Evolutionary conservation across 2,329 filamentous ascomycete genomes (phyloP), one percentile per base, ranked within the genome.

Genomic region (Sarocladium strictum): DNA sequence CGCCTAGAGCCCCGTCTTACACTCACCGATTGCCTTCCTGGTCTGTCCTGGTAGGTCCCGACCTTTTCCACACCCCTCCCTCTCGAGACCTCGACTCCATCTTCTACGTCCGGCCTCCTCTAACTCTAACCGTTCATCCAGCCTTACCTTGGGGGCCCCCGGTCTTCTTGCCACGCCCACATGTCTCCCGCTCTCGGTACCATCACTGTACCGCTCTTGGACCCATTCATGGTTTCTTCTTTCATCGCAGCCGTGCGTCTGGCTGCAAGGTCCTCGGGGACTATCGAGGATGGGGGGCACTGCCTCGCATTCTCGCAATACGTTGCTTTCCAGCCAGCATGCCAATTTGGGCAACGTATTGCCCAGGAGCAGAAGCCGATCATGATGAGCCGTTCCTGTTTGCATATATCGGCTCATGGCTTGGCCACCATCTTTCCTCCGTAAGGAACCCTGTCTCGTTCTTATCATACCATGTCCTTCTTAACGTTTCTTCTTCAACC

Each of bases 341-440:
- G 23, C 14, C 21, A 45, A 11, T 15, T 15, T 9, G 3, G n/a
- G 9, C 27, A 27, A 3, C 27, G 23, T 12, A 27, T 49, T 27
- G 43, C 9, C 3, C 43, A 27, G 26, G 19, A 29, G 17, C 9
- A 32, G n/a, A 23, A 15, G 23, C 26, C 43, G 43, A n/a, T 23
- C 43, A 3, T 19, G 43, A 49, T 49, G 43, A 3, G 21, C 3
- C 29, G 23, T 15, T 29, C 43, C 21, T 29, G 43, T 12, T 29
- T 37, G 27, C 37, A 52, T 52, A 52, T 52, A 52, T 52, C 49
- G 49, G 37, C 49, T 10, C 49, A 11, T 37, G 29, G 19, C 49
- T 7, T 21, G 40, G 40, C 43, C 24, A 23, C 24, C 43, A 32
- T 40, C 37, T 40, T n/a, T 40, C 6, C 37, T 19, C 37, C 37